These are phyloP conservation scores for Moniliella sp. DNA, from an alignment of 1,284 basidiomycete genomes.

Conservation along the genomic window DNA sequence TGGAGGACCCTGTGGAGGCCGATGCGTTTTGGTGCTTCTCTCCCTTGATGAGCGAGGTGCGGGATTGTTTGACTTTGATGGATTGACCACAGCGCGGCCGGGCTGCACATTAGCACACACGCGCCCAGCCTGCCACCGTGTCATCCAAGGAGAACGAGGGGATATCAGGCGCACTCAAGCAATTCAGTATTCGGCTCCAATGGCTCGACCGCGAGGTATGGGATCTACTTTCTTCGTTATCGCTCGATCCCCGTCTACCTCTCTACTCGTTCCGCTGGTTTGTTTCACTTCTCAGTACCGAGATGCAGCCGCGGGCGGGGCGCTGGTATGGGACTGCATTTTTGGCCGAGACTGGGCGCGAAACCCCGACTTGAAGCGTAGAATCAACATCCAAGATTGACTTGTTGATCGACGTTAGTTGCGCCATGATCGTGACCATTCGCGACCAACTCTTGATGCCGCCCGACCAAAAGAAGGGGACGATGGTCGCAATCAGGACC, in stretches of 20 bases:
- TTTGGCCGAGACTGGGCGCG: conserved; percentile 21
- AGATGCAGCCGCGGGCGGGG: conserved; percentile 18
- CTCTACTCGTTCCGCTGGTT: conserved; percentile 31
- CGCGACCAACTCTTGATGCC: conserved; percentile 3
- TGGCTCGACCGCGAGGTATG: conserved; percentile 16
- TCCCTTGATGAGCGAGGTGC: conserved; percentile 17
- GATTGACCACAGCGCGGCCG: conserved; percentile 9
- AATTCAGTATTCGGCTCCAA: conserved; percentile 14
- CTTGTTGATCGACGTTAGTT: conserved; percentile 26
- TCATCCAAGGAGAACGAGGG: conserved; percentile 4
- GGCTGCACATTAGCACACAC: conserved; percentile 3
- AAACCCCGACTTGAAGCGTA: too few species aligned
- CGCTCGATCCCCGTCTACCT: conserved; percentile 20
- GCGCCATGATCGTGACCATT: conserved; percentile 17
- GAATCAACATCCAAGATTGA: conserved; percentile 16
- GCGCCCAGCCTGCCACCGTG: too few species aligned
- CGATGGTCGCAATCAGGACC: not conserved
- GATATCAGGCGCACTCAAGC: conserved; percentile 15
- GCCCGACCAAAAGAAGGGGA: conserved; percentile 2
- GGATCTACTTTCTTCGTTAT: conserved; percentile 9
- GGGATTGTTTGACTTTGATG: conserved; percentile 26
- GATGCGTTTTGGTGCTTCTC: conserved; percentile 33
- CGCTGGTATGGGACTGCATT: conserved; percentile 23
- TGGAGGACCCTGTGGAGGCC: conserved; percentile 11
- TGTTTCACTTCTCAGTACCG: conserved; percentile 20